Evolutionary conservation across 2,329 filamentous ascomycete genomes (phyloP), one percentile per base, ranked within the genome.

Genomic region (Fusarium sp.): DNA sequence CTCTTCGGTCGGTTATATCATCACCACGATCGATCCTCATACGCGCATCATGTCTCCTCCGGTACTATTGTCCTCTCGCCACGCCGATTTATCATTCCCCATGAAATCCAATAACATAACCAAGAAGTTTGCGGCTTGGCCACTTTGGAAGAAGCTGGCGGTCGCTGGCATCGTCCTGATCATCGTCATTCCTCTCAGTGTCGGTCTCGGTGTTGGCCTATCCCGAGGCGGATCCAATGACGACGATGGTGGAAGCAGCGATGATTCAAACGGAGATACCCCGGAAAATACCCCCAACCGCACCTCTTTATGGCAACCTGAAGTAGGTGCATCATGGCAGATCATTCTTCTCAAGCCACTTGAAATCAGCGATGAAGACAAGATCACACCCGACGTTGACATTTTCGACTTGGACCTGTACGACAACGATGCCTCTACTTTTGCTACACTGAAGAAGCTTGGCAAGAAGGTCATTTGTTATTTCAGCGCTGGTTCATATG

Each of bases 401-500:
- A 80, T 91, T 22, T 81, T 74, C 64, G 80, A 82, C 64, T 56
- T 89, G 1, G 82, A 85, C 16, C 78, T 91, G 46, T 91, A 86
- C 77, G 89, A 91, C 76, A 89, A 81, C 67, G 49, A 74, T 38
- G 65, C 62, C 9, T 53, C 63, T 6, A 78, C 77, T 3, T 76
- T 91, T 59, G 83, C 89, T 61, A 80, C 89, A 14, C 88, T 90
- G 77, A 81, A 85, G 59, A 87, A 86, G 54, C 77, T 80, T 6
- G 86, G 85, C 11, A 87, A 87, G 74, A 89, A 86, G 65, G 87
- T 92, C 57, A 89, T 93, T 65, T 94, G 91, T 81, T 93, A 94
- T 80, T 93, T 93, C 81, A 91, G 88, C 50, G 90, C 90, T 0
- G 91, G 91, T 1, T 90, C 87, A 8, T 92, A 86, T 70, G 91